These are phyloP conservation scores for Capsicum rhomboideum DNA, from an alignment of 257 asterid genomes.

Conservation along the genomic window DNA sequence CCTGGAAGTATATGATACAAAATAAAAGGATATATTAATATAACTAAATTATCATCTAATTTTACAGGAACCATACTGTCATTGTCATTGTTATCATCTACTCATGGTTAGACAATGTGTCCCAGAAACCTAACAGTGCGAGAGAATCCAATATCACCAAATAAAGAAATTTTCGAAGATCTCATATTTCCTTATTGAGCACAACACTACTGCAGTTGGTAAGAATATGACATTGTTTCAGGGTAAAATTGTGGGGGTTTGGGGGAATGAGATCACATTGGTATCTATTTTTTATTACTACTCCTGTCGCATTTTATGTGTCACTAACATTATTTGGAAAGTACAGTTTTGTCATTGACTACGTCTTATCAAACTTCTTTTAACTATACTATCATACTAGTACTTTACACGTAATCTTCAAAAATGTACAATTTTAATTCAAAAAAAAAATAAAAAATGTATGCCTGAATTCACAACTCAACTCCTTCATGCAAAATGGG, in stretches of 20 bases:
- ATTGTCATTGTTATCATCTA: not conserved
- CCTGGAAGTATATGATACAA: slow-evolving; percentile 38
- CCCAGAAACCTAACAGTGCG: not conserved
- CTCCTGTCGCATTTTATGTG: not conserved
- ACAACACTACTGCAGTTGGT: not conserved
- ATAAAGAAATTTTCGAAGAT: not conserved
- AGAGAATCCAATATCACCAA: not conserved
- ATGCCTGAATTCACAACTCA: not conserved
- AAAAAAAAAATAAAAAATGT: not conserved
- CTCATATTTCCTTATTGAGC: not conserved
- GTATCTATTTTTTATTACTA: not conserved
- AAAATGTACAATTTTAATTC: not conserved
- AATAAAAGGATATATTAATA: not conserved
- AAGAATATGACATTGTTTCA: not conserved
- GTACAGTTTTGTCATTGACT: not conserved
- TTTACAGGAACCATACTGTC: not conserved
- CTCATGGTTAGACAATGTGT: not conserved
- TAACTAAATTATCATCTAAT: not conserved
- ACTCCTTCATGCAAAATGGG: not conserved
- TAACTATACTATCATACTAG: not conserved
- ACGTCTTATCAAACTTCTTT: not conserved
- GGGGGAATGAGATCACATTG: not conserved
- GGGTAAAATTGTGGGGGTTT: not conserved
- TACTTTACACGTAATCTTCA: not conserved
- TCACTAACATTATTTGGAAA: not conserved